Evolutionary conservation across 352 stramenopile species (phyloP), one percentile per base, ranked within the genome.

Genomic region (Globisporangium ultimum): DNA sequence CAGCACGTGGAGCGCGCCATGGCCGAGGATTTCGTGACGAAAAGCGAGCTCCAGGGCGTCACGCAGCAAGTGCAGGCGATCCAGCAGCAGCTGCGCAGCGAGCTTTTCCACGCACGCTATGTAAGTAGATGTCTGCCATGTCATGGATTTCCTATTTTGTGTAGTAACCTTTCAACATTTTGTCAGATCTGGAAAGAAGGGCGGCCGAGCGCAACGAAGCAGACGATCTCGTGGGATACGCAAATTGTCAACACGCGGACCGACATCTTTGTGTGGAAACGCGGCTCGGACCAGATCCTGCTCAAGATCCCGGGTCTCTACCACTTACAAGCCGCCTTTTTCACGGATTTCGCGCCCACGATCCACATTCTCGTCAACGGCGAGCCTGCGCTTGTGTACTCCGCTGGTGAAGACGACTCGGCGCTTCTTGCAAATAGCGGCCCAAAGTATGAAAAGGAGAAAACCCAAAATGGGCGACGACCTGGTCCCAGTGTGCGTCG

Each of bases 51-150:
- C 3, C 50, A 76, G 40, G 42, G 43, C 0, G 55, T 84, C 1
- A 49, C 51, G 9, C 68, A 71, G 14, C 76, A 91, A 40, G 45
- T 91, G 5, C 47, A 70, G 14, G 58, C 55, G 13, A 63, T 91
- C 28, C 75, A 73, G 20, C 69, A 71, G 24, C 79, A 89, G 47
- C 66, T 91, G 13, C 72, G 77, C 28, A 85, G 78, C 20, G 83
- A 92, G 53, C 74, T 92, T 13, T 89, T 79, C 59, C 80, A 90
- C 60, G 83, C 80, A 12, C 80, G 80, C 34, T 92, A 86, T 45
- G 82, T 89, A 70, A 63, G 78, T 76, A 43, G 32, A n/a, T 15
- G n/a, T 14, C 32, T 24, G 1, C 5, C 38, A 15, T 20, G 13
- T 10, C n/a, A 49, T 32, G n/a, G n/a, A n/a, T 36, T 34, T 0